Conservation (phyloP, 129 eudicot species). For the Lactuca sativa region DNA sequence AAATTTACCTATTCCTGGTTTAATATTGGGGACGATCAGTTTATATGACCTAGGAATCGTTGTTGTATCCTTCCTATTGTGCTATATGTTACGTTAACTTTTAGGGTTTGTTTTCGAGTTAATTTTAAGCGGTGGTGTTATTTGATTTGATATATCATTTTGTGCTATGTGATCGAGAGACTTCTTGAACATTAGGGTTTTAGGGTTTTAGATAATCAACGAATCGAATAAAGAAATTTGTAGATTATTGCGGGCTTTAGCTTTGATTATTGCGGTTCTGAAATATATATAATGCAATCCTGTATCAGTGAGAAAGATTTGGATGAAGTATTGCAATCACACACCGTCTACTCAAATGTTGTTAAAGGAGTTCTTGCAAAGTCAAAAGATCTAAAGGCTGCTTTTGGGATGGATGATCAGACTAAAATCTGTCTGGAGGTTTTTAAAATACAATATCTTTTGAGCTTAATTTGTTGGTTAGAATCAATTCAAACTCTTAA, state of each 20-base stretch:
- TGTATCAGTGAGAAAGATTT: constrained; percentile 76
- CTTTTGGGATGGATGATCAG: constrained; percentile 89
- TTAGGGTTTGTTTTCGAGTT: constrained; percentile 1
- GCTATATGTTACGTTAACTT: not conserved
- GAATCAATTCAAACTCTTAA: not conserved
- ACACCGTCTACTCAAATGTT: constrained; percentile 85
- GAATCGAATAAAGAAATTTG: not conserved
- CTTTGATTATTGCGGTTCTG: not conserved
- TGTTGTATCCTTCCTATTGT: not conserved
- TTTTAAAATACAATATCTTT: not conserved
- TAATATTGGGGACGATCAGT: not conserved
- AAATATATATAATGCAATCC: constrained; percentile 11
- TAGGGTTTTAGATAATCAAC: constrained; percentile 21
- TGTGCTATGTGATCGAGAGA: not conserved
- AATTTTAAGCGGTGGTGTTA: not conserved
- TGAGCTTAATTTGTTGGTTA: not conserved
- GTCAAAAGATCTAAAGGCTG: constrained; percentile 69
- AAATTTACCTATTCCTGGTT: not conserved
- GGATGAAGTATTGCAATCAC: constrained; percentile 97
- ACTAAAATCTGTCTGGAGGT: constrained; percentile 91
- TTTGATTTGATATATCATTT: not conserved
- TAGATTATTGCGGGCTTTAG: not conserved
- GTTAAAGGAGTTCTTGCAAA: constrained; percentile 91
- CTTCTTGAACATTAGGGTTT: not conserved
- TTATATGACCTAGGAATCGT: not conserved